phyloP scores from a whole-genome alignment of 768 basidiomycete genomes.

The Rhizopogon vinicolor region DNA sequence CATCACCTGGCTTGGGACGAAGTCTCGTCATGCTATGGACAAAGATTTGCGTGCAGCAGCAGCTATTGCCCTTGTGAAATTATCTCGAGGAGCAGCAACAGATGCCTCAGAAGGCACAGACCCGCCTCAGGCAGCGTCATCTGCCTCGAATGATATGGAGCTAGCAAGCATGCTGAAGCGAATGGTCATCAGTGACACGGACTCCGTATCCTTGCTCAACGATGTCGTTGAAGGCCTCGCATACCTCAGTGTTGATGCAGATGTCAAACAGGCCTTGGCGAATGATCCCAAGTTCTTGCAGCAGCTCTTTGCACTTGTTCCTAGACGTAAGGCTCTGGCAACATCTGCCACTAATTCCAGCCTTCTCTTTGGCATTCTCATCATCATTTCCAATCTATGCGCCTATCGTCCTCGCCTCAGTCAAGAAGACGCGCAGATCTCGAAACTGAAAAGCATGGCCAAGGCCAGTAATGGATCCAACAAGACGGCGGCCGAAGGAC shows the following conservation, averaged over 20 bases:
- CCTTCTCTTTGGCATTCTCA: constrained; percentile 72
- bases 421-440: constrained; percentile 80
- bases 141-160: constrained; percentile 33
- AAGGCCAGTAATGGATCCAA: constrained; percentile 33
- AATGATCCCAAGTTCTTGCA: constrained; percentile 49
- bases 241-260: constrained; percentile 66
- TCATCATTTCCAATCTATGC: constrained; percentile 73
- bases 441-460: constrained; percentile 76
- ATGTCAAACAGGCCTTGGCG: constrained; percentile 60
- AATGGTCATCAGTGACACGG: constrained; percentile 38
- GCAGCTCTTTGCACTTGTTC: constrained; percentile 51
- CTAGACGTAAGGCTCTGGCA: constrained; percentile 37
- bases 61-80: constrained; percentile 74
- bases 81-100: constrained; percentile 51
- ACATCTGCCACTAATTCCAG: constrained; percentile 37
- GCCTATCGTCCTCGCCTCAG: constrained; percentile 65
- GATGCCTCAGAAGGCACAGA: constrained; percentile 29
- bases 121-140: constrained; percentile 10
- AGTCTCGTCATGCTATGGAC: constrained; percentile 45
- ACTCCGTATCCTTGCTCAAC: constrained; percentile 37
- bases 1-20: constrained; percentile 62
- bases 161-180: constrained; percentile 54
- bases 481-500: constrained; percentile 23
- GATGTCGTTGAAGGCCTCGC: constrained; percentile 83
- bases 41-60: constrained; percentile 52